Conservation (phyloP, 1,284 basidiomycete genomes). For the Microbotryomycetes sp. region DNA sequence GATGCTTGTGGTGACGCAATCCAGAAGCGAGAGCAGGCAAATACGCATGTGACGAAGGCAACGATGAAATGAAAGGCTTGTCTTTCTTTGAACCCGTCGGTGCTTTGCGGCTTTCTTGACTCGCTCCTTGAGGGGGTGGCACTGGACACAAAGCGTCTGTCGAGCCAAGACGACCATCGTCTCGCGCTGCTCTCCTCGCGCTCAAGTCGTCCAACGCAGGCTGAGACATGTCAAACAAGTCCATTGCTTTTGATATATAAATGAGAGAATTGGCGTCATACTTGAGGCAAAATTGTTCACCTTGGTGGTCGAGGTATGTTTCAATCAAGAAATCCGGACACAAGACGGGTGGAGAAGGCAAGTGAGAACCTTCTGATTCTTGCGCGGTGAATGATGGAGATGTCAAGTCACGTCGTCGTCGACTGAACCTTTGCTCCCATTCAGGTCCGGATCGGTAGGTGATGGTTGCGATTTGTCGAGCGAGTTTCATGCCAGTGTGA, state of each 20-base stretch:
- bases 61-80: slow-evolving; percentile 48
- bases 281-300: slow-evolving; percentile 82
- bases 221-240: slow-evolving; percentile 91
- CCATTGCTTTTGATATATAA: slow-evolving; percentile 98
- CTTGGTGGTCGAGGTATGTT: slow-evolving; percentile 96
- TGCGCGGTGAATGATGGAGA: slow-evolving; percentile 43
- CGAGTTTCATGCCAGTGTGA: slow-evolving; percentile 97
- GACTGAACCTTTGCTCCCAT: slow-evolving; percentile 95
- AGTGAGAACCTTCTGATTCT: slow-evolving; percentile 34
- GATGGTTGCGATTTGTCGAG: slow-evolving; percentile 96
- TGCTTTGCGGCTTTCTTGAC: slow-evolving; percentile 12
- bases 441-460: slow-evolving; percentile 98
- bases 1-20: slow-evolving; percentile 68
- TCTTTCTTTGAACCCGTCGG: slow-evolving; percentile 56
- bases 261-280: slow-evolving; percentile 99
- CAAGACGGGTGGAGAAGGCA: slow-evolving; percentile 49
- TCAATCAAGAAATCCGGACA: slow-evolving; percentile 98
- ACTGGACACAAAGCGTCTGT: slow-evolving; percentile 21
- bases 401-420: slow-evolving; percentile 53
- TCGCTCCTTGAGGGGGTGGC: slow-evolving; percentile 1
- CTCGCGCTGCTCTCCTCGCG: slow-evolving; percentile 22
- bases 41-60: slow-evolving; percentile 56
- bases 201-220: slow-evolving; percentile 64
- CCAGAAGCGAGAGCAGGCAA: slow-evolving; percentile 77
- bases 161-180: slow-evolving; percentile 27